These are phyloP conservation scores for Fusarium euwallaceae DNA, from an alignment of 2,329 filamentous ascomycete genomes.

Conservation along the genomic window DNA sequence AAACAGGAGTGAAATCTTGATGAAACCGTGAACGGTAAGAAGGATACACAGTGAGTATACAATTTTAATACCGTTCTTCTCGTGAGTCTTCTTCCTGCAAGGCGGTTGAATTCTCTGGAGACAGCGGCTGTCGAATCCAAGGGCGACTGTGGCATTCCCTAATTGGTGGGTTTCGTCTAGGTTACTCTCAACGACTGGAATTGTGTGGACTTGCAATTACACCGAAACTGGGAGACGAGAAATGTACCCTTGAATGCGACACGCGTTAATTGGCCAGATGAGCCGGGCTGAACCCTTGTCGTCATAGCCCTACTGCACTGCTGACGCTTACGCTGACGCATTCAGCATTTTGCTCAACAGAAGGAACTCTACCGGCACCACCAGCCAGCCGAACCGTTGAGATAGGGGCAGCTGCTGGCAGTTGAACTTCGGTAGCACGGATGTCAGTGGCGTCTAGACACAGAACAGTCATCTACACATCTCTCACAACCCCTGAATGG, in stretches of 20 bases:
- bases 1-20: constrained; percentile 1
- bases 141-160: not conserved
- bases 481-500: not conserved
- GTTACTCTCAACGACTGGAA: not conserved
- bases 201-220: not conserved
- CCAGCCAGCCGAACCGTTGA: not conserved
- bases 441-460: not conserved
- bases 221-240: not conserved
- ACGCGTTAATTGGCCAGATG: not conserved
- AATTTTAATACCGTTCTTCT: not conserved
- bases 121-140: not conserved
- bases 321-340: not conserved
- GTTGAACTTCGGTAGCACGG: not conserved
- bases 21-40: not conserved
- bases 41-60: not conserved
- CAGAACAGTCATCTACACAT: not conserved
- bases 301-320: constrained; percentile 1
- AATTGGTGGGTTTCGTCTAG: not conserved
- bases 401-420: not conserved
- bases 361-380: not conserved
- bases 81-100: no score
- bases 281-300: not conserved
- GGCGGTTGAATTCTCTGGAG: not conserved
- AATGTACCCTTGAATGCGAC: not conserved
- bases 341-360: not conserved